Percentiles rank a stretch among this genome's conserved stretches.
These are phyloP conservation scores for Corchorus olitorius DNA, from an alignment of 345 rosid genomes.

Conservation along the genomic window DNA sequence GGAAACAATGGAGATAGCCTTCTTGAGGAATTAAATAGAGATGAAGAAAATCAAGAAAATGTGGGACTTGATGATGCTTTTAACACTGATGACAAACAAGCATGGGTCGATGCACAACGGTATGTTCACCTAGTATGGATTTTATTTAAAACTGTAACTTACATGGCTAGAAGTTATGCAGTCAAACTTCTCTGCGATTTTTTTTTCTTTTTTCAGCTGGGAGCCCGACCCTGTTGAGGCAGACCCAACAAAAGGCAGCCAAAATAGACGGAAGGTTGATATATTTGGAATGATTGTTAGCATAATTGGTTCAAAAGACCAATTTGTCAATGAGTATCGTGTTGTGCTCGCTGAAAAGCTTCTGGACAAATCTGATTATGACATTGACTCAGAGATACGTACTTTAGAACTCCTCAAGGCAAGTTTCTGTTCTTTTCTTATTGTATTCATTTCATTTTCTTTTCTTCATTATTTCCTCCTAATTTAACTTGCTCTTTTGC, in stretches of 20 bases:
- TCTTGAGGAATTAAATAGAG: constrained; percentile 94
- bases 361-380: constrained; percentile 92
- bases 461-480: constrained; percentile 9
- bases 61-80: constrained; percentile 72
- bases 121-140: constrained; percentile 26
- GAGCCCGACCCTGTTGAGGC: constrained; percentile 97
- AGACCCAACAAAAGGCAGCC: constrained; percentile 84
- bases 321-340: constrained; percentile 90
- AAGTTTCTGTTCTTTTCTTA: constrained; percentile 21
- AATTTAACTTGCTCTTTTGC: constrained; percentile 10
- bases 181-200: constrained; percentile 25
- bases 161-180: constrained; percentile 3
- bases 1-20: constrained; percentile 93
- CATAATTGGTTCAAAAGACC: constrained; percentile 95
- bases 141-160: constrained; percentile 5
- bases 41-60: constrained; percentile 85
- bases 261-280: constrained; percentile 83
- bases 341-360: constrained; percentile 98
- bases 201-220: constrained; percentile 60
- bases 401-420: constrained; percentile 98
- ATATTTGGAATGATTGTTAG: constrained; percentile 93
- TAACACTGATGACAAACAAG: constrained; percentile 83
- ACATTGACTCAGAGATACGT: constrained; percentile 88
- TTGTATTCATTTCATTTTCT: constrained; percentile 3
- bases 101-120: constrained; percentile 79